Conservation (phyloP, 2,329 filamentous ascomycete genomes). For the Sarocladiaceae sp. region DNA sequence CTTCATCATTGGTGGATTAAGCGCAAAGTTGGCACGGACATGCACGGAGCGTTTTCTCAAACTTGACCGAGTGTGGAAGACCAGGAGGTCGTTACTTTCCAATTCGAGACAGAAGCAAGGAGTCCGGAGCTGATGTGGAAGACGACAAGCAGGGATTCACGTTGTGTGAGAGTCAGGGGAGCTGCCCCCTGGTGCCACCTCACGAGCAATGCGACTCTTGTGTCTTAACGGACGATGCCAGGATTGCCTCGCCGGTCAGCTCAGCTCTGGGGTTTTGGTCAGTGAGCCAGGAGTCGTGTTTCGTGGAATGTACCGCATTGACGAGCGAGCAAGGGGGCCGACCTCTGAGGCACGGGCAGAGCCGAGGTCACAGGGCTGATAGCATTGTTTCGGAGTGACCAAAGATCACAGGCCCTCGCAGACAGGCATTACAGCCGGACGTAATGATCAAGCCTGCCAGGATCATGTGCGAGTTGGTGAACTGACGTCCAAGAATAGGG, state of each 20-base stretch:
- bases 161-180: conserved; percentile 6
- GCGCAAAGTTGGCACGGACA: not conserved
- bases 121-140: not conserved
- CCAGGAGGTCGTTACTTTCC: not conserved
- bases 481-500: not conserved
- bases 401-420: not conserved
- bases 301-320: conserved; percentile 2
- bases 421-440: not conserved
- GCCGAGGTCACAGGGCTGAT: conserved; percentile 1
- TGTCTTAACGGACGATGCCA: not conserved
- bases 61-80: not conserved
- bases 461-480: too few relatives aligned
- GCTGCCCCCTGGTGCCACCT: too few relatives aligned
- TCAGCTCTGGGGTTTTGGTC: not conserved
- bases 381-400: not conserved
- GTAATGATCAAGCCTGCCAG: too few relatives aligned
- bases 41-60: not conserved
- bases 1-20: too few relatives aligned
- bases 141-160: not conserved
- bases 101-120: not conserved
- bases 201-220: not conserved
- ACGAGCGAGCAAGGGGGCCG: not conserved
- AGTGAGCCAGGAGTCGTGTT: conserved; percentile 2
- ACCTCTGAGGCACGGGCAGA: not conserved
- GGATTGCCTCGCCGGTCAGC: not conserved